phyloP scores from a whole-genome alignment of 2,329 filamentous ascomycete species.

The Xylariaceae sp. region DNA sequence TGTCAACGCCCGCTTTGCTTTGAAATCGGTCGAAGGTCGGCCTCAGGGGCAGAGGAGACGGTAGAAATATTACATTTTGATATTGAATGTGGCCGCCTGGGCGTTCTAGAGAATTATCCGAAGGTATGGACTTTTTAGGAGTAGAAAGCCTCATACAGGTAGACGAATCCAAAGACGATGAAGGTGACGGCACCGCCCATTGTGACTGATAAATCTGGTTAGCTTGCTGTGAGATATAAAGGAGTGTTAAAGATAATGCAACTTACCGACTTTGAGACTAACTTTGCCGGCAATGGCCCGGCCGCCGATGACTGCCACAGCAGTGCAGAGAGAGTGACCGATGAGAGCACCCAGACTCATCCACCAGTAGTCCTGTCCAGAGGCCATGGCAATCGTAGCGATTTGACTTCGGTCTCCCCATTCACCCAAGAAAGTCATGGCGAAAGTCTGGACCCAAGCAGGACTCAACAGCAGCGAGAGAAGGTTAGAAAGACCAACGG shows the following conservation, averaged over 20 bases:
- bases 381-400: slow-evolving; percentile 97
- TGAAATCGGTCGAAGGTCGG: not conserved
- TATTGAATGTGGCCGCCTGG: not conserved
- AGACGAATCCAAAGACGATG: slow-evolving; percentile 85
- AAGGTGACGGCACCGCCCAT: slow-evolving; percentile 88
- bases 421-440: slow-evolving; percentile 98
- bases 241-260: not conserved
- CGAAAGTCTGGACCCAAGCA: slow-evolving; percentile 97
- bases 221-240: slow-evolving; percentile 1
- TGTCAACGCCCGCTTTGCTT: slow-evolving; percentile 12
- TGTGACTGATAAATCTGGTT: slow-evolving; percentile 69
- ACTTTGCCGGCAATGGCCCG: slow-evolving; percentile 88
- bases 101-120: not conserved
- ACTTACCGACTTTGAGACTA: slow-evolving; percentile 92
- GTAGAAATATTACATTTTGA: slow-evolving; percentile 15
- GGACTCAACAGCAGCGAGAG: slow-evolving; percentile 84
- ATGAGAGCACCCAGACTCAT: slow-evolving; percentile 83
- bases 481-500: slow-evolving; percentile 69
- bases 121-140: slow-evolving; percentile 30
- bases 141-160: slow-evolving; percentile 74
- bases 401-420: slow-evolving; percentile 98
- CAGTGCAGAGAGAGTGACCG: slow-evolving; percentile 86
- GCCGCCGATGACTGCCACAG: slow-evolving; percentile 85
- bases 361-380: slow-evolving; percentile 98
- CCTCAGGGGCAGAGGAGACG: not conserved